Evolutionary conservation across 2,329 filamentous ascomycete species (phyloP), one percentile per base, ranked within the genome.

Genomic region (Ceratocystis colombiana): DNA sequence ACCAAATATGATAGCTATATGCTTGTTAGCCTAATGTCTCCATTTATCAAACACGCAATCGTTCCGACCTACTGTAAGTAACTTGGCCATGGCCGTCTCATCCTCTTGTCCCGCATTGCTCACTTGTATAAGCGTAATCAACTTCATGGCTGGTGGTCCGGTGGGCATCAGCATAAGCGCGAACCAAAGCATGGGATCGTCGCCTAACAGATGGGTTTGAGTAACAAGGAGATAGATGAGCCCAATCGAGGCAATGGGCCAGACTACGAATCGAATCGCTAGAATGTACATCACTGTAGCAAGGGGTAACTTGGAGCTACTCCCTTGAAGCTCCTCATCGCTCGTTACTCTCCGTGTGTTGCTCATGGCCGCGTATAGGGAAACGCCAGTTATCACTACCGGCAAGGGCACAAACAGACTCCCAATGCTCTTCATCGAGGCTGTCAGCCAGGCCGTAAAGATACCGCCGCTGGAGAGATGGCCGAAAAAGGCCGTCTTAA

Each of bases 101-200:
- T 77, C 75, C 22, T 75, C 73, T 37, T 75, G 73, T 1, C 72
- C 72, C 0, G 73, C 75, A 46, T 75, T 73, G 68, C 75, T 77
- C 1, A 80, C 76, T 62, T 80, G 76, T 3, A 78, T 74, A 67
- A 80, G 72, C 0, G 77, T 76, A 30, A 79, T 76, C 4, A 80
- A 68, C 70, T 79, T 80, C 75, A 79, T 79, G 1, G 78, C 79
- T 2, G 77, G 75, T 3, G 78, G 78, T 0, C 79, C 78, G 5
- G 75, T 75, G 0, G 79, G 78, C 78, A 80, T 79, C 53, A 79
- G 69, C 76, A 78, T 79, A 71, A 79, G 73, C 17, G 76, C 77
- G 70, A 88, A 88, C 84, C 84, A 88, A 41, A 88, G 73, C 69
- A 88, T 82, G 0, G 84, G 84, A 71, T 88, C 86, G 2, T 76